Percentiles rank a stretch among this genome's conserved stretches.
Evolutionary conservation across 176 grass and related monocot genomes (phyloP).

Genomic region (Poa pratensis): DNA sequence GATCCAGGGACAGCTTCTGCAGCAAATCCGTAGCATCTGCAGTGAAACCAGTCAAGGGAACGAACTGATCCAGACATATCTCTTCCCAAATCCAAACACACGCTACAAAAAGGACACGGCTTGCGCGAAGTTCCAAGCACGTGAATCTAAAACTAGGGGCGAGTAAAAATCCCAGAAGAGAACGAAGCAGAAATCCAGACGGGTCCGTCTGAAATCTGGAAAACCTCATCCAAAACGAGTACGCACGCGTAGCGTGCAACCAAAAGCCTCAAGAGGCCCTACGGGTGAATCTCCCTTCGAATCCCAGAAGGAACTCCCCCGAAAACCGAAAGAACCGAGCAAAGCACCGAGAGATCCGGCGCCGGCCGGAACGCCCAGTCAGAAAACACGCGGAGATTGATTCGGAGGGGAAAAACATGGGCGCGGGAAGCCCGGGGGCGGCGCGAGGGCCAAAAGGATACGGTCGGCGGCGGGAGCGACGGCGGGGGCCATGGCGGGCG

Average conservation of each 20-base stretch:
- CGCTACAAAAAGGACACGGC: not conserved
- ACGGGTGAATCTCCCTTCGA: not conserved
- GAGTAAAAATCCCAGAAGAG: not conserved
- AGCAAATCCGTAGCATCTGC: slow-evolving; percentile 67
- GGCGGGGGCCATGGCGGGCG: slow-evolving; percentile 54
- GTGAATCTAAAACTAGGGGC: not conserved
- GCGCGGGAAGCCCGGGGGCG: not conserved
- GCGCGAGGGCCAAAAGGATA: slow-evolving; percentile 51
- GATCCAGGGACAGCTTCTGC: slow-evolving; percentile 61
- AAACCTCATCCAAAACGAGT: not conserved
- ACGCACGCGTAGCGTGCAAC: not conserved
- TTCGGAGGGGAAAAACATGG: not conserved
- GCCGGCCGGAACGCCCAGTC: not conserved
- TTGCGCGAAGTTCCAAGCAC: not conserved
- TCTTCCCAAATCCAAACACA: not conserved
- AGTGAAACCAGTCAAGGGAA: slow-evolving; percentile 44
- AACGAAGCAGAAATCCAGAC: not conserved
- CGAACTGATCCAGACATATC: not conserved
- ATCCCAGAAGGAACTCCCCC: not conserved
- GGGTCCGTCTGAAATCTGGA: not conserved
- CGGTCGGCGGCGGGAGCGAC: slow-evolving; percentile 57
- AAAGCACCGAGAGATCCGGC: slow-evolving; percentile 40
- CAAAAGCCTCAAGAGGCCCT: not conserved
- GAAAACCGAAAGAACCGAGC: not conserved
- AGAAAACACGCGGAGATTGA: not conserved